Evolutionary conservation across 2,329 filamentous ascomycete genomes (phyloP).

Genomic region (Alternaria brassicicola): DNA sequence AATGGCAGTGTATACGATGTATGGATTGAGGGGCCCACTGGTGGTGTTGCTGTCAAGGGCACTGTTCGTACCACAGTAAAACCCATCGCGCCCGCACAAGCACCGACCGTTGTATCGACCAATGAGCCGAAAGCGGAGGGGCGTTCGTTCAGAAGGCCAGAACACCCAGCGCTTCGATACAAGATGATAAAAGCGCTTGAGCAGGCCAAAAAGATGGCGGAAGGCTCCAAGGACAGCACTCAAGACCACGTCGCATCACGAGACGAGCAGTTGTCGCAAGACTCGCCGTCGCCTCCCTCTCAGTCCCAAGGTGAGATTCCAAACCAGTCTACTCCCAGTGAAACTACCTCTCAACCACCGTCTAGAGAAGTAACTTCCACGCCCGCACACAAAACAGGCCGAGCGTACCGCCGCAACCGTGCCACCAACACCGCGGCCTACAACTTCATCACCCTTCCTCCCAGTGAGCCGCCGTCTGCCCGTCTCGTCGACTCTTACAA

Average conservation of each 20-base stretch:
- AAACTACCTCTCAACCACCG: constrained; percentile 1
- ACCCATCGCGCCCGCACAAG: neutral
- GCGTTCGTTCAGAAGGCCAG: neutral
- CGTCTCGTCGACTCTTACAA: neutral
- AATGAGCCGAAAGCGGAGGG: too few relatives aligned
- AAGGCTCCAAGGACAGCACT: neutral
- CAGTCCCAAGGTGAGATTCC: constrained; percentile 2
- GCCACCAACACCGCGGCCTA: neutral
- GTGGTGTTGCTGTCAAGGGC: constrained; percentile 54
- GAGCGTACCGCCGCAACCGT: neutral
- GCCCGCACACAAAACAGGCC: neutral
- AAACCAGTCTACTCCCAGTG: neutral
- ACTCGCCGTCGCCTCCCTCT: neutral
- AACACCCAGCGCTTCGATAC: neutral
- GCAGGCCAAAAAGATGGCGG: neutral
- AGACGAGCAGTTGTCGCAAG: neutral
- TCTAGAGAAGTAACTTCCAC: constrained; percentile 3
- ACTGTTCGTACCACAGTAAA: constrained; percentile 29
- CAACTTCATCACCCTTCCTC: constrained; percentile 3
- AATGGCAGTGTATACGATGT: constrained; percentile 41
- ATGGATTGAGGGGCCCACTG: constrained; percentile 51
- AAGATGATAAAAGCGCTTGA: neutral
- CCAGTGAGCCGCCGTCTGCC: neutral
- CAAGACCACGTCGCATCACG: neutral
- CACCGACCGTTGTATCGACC: neutral